Conservation (phyloP, 2,329 filamentous ascomycete species). For the Aspergillus calidoustus region DNA sequence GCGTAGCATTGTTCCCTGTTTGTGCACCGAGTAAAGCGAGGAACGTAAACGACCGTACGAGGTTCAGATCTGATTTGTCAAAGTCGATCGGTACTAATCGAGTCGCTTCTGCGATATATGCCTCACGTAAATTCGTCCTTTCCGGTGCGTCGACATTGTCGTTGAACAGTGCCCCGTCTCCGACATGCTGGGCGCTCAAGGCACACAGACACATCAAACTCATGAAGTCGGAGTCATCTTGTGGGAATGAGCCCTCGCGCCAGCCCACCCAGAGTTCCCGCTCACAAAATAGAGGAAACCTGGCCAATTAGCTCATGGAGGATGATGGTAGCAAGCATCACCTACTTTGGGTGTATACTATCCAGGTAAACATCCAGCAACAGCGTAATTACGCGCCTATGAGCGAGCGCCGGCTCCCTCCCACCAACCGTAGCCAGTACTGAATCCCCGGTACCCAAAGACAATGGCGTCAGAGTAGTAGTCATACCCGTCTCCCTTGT, state of each 20-base stretch:
- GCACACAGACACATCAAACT: conserved; percentile 4
- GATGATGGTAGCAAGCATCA: no score
- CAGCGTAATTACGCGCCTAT: not conserved
- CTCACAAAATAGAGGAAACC: not conserved
- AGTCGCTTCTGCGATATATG: not conserved
- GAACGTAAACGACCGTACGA: not conserved
- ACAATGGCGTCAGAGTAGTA: not conserved
- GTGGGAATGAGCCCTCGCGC: not conserved
- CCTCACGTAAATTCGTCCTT: not conserved
- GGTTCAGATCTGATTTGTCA: not conserved
- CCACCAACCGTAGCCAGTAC: no score
- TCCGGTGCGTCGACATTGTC: not conserved
- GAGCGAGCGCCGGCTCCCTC: not conserved
- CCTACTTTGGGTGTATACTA: conserved; percentile 6
- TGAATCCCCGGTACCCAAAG: not conserved
- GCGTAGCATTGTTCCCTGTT: not conserved
- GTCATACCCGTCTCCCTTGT: no score
- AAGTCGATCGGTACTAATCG: not conserved
- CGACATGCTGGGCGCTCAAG: conserved; percentile 6
- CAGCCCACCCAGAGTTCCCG: not conserved
- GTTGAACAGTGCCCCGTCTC: conserved; percentile 5
- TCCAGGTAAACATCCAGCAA: conserved; percentile 10
- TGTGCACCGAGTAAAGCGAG: conserved; percentile 3
- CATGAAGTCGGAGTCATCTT: not conserved
- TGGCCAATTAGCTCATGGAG: not conserved